These are phyloP conservation scores for Gnaphalium uliginosum DNA, from an alignment of 129 eudicot genomes.

Conservation along the genomic window DNA sequence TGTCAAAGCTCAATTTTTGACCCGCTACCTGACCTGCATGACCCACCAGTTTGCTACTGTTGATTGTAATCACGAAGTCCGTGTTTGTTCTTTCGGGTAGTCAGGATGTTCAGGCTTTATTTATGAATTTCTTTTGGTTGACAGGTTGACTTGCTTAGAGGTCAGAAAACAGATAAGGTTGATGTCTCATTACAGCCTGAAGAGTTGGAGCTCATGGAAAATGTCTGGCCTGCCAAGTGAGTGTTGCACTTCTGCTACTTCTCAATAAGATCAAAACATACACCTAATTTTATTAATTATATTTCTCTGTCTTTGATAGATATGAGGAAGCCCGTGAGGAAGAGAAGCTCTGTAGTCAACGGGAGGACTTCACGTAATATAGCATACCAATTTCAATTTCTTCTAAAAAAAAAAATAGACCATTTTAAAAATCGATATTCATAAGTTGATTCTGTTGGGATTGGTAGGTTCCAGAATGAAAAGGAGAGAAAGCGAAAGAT, in stretches of 20 bases:
- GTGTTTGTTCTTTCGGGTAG: no score
- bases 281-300: background rate
- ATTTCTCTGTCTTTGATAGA: background rate
- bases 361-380: background rate
- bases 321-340: background rate
- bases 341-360: slow-evolving; percentile 3
- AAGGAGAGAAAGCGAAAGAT: slow-evolving; percentile 81
- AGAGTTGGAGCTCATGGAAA: slow-evolving; percentile 1
- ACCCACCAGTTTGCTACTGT: no score
- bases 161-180: background rate
- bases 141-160: background rate
- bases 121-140: background rate
- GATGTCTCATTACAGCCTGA: background rate
- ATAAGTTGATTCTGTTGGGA: slow-evolving; percentile 21
- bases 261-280: background rate
- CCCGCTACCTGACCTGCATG: no score
- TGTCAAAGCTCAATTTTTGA: no score
- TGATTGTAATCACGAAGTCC: no score
- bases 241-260: background rate
- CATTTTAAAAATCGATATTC: no score
- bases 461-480: slow-evolving; percentile 64
- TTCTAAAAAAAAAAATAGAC: no score
- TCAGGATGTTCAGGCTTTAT: background rate
- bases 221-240: slow-evolving; percentile 11
- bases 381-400: no score